Conservation (phyloP, 2,329 filamentous ascomycete genomes). For the Alternaria consortialis region DNA sequence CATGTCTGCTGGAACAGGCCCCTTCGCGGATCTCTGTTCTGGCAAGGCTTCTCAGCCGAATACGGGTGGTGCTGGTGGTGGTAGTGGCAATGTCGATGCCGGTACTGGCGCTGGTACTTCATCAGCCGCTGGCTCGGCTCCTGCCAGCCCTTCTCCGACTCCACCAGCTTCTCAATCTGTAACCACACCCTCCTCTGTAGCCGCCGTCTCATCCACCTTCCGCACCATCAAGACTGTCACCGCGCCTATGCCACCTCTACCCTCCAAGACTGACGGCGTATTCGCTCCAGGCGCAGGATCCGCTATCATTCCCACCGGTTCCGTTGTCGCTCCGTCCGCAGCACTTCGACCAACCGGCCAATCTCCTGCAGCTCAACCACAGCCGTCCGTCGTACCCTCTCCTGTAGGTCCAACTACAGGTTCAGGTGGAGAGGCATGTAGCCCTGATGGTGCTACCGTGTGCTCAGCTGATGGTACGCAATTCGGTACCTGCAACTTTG, state of each 20-base stretch:
- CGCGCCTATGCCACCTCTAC: constrained; percentile 20
- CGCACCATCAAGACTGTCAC: constrained; percentile 38
- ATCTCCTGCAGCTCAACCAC: neutral
- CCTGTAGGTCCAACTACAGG: constrained; percentile 1
- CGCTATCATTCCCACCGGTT: neutral
- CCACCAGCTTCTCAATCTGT: constrained; percentile 13
- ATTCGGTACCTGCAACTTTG: constrained; percentile 55
- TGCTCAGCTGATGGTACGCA: constrained; percentile 49
- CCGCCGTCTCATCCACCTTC: constrained; percentile 25
- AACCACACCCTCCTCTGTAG: neutral
- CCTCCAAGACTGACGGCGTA: constrained; percentile 4
- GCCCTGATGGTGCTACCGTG: constrained; percentile 45
- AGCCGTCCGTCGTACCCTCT: constrained; percentile 1
- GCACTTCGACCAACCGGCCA: constrained; percentile 6
- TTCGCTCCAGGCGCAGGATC: neutral
- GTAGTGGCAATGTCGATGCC: neutral
- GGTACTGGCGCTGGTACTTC: constrained; percentile 8
- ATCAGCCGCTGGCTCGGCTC: neutral
- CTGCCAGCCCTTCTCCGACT: constrained; percentile 10
- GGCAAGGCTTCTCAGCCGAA: constrained; percentile 13
- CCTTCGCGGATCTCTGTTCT: constrained; percentile 38
- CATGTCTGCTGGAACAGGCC: constrained; percentile 30
- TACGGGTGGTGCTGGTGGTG: constrained; percentile 9
- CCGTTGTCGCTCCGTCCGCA: neutral
- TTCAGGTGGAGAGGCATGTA: constrained; percentile 33